Base-by-base conservation (phyloP, 1,284 basidiomycete genomes). In the Sporisorium exsertum region DNA sequence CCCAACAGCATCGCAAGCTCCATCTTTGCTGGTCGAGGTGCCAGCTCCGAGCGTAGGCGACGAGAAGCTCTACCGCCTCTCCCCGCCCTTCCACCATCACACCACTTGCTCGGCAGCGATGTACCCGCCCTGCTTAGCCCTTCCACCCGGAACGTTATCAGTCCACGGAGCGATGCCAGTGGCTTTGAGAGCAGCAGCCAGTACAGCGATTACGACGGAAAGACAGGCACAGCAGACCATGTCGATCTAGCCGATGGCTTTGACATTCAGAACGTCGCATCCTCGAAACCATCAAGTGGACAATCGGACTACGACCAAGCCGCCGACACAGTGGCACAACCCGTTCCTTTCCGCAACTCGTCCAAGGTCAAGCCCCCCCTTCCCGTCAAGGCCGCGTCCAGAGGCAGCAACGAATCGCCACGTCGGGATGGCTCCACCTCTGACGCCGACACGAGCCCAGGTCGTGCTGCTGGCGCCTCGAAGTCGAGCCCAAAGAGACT, bases 1-100 rank as follows among this genome's bases (percentile, higher is more conserved):
- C 64, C 58, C 52, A 63, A 74, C 24, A 77, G 74, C 57, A 62
- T 81, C 64, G 79, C 66, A 9, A 80, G 78, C 57, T 74, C 73
- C 56, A 79, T 81, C 65, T 81, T 79, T 60, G 78, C 79, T 1
- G 79, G 79, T 6, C 60, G 78, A 12, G 79, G 79, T 13, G 72
- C 57, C 29, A 52, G 45, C 29, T 50, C 54, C 13, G 66, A 71
- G 16, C 62, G 62, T 5, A 62, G 59, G 53, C 64, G 71, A 10
- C 61, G 69, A 29, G 65, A 75, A 27, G 68, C 58, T 10, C 64
- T 74, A 22, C 74, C 77, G 18, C 77, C 77, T 40, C 63, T 79
- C 16, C 77, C 74, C 5, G 54, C 26, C 22, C 42, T 76, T 16
- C 54, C 71, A 32, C 32, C 29, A 1, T 26, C 47, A 2, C 58